Percentiles rank a stretch among this genome's conserved stretches.
These are phyloP conservation scores for Microstroma glucosiphilum DNA, from an alignment of 1,284 basidiomycete species.

Conservation along the genomic window DNA sequence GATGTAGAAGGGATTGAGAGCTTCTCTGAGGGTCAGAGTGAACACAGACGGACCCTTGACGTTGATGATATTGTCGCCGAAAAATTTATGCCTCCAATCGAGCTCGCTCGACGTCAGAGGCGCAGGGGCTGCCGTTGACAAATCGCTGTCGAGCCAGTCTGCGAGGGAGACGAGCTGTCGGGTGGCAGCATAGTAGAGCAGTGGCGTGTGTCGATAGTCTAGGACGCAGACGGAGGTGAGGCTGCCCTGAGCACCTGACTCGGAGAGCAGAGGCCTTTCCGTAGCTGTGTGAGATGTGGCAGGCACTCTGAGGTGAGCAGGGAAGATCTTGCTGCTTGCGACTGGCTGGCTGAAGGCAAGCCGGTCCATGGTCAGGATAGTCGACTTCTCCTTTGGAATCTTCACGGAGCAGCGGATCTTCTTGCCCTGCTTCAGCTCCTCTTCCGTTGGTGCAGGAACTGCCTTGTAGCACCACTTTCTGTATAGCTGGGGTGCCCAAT, in stretches of 20 bases:
- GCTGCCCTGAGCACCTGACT: background rate
- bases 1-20: slow-evolving; percentile 34
- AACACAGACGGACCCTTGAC: slow-evolving; percentile 22
- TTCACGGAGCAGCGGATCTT: slow-evolving; percentile 3
- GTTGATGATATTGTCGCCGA: slow-evolving; percentile 24
- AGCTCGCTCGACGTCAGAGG: background rate
- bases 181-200: slow-evolving; percentile 22
- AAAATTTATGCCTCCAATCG: slow-evolving; percentile 15
- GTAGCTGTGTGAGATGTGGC: too few relatives aligned
- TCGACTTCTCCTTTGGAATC: background rate
- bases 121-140: background rate
- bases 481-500: background rate
- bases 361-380: too few relatives aligned
- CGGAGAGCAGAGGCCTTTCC: too few relatives aligned
- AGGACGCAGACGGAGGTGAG: slow-evolving; percentile 19
- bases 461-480: background rate
- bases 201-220: slow-evolving; percentile 23
- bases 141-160: slow-evolving; percentile 19
- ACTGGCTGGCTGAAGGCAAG: too few relatives aligned
- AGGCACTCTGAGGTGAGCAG: too few relatives aligned
- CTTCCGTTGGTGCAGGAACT: background rate
- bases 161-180: slow-evolving; percentile 23
- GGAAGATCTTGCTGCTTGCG: too few relatives aligned
- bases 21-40: slow-evolving; percentile 26
- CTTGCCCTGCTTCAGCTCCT: slow-evolving; percentile 1